phyloP scores from a whole-genome alignment of 129 eudicot species.

The Flaveria robusta region DNA sequence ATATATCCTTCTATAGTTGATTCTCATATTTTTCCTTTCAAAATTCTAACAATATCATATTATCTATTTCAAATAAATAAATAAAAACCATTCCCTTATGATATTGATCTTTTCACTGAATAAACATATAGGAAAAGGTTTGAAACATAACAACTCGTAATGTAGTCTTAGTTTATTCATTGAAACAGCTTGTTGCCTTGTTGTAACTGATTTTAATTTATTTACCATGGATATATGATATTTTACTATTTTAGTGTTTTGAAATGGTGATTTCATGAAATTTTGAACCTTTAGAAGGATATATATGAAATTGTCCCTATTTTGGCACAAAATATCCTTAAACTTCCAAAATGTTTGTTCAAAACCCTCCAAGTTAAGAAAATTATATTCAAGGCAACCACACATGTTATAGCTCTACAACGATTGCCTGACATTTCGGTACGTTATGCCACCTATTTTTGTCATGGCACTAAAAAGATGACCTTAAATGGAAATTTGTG shows the following conservation, averaged over 20 bases:
- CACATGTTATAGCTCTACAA: not conserved
- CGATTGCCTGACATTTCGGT: not conserved
- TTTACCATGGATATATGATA: not conserved
- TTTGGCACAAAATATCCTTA: not conserved
- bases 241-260: not conserved
- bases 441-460: not conserved
- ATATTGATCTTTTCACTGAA: not conserved
- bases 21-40: not conserved
- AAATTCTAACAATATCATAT: not conserved
- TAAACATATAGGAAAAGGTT: not conserved
- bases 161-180: not conserved
- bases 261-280: not conserved
- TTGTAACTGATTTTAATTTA: not conserved
- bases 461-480: not conserved
- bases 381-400: not conserved
- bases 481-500: not conserved
- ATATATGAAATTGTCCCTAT: not conserved
- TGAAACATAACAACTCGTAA: not conserved
- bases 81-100: not conserved
- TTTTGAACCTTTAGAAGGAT: not conserved
- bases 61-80: not conserved
- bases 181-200: not conserved
- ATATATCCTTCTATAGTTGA: not conserved
- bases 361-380: not conserved
- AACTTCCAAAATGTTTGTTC: not conserved